Evolutionary conservation across 345 rosid genomes (phyloP).

Genomic region (Stellera chamaejasme): DNA sequence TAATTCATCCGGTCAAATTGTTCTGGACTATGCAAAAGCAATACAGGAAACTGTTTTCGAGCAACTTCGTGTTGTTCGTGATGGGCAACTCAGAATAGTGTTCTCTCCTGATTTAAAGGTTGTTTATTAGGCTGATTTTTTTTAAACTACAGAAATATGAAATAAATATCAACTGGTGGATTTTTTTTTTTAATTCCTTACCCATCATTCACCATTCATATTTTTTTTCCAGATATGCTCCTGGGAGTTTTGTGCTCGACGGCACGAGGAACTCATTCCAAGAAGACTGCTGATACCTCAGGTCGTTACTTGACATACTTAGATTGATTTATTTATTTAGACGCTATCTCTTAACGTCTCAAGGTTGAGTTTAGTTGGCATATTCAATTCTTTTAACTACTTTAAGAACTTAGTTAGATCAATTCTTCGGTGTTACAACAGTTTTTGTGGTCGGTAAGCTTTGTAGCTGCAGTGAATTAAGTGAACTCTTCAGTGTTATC

Average conservation of each 20-base stretch:
- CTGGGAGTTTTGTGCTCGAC: constrained; percentile 97
- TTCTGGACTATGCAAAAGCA: constrained; percentile 92
- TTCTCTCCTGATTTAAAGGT: constrained; percentile 91
- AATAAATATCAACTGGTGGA: neutral
- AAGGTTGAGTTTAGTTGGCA: no score
- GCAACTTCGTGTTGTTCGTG: constrained; percentile 94
- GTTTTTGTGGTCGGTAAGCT: no score
- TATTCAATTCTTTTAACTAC: no score
- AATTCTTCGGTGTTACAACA: no score
- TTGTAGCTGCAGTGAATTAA: no score
- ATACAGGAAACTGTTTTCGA: constrained; percentile 94
- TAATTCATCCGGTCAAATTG: constrained; percentile 76
- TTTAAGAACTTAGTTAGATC: no score
- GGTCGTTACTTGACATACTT: constrained; percentile 26
- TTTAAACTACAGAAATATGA: neutral
- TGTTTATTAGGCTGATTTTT: neutral
- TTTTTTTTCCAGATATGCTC: constrained; percentile 51
- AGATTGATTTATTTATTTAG: no score
- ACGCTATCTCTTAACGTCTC: no score
- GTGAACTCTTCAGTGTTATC: no score
- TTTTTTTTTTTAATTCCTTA: constrained; percentile 1
- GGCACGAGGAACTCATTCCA: constrained; percentile 91
- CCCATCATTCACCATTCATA: constrained; percentile 9
- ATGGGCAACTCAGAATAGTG: constrained; percentile 82
- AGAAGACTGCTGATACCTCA: constrained; percentile 73